Percentiles rank a stretch among this genome's conserved stretches.
Conservation (phyloP, 176 grass and related monocot species). For the Cocos nucifera region DNA sequence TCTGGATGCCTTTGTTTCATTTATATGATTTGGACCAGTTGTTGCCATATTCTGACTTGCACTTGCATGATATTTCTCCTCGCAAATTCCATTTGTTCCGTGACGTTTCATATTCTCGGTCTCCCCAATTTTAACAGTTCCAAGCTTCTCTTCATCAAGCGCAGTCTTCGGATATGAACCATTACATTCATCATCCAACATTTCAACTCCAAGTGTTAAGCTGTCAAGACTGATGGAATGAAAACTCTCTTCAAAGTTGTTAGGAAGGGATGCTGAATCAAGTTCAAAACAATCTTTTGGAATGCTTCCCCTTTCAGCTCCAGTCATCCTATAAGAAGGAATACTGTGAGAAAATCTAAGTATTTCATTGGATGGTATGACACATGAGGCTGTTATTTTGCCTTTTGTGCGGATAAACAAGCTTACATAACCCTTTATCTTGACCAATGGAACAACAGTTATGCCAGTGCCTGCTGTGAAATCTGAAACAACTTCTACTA, state of each 20-base stretch:
- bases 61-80: background rate
- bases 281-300: conserved; percentile 69
- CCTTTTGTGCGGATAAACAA: conserved; percentile 53
- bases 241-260: conserved; percentile 48
- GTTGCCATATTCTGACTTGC: conserved; percentile 6
- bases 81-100: too few relatives aligned
- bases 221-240: conserved; percentile 41
- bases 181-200: conserved; percentile 6
- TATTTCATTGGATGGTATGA: conserved; percentile 56
- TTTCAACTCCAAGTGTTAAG: conserved; percentile 19
- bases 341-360: conserved; percentile 78
- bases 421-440: conserved; percentile 67
- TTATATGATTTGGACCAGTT: conserved; percentile 3
- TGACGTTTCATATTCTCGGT: too few relatives aligned
- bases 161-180: conserved; percentile 7
- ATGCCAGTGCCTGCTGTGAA: conserved; percentile 38
- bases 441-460: conserved; percentile 48
- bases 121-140: too few relatives aligned
- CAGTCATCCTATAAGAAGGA: conserved; percentile 30
- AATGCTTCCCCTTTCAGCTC: conserved; percentile 46
- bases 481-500: conserved; percentile 71
- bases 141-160: too few relatives aligned
- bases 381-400: conserved; percentile 23
- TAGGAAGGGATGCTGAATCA: conserved; percentile 64
- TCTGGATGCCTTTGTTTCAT: background rate